phyloP scores from a whole-genome alignment of 371 early-diverging fungal genomes.

The Apophysomyces elegans region DNA sequence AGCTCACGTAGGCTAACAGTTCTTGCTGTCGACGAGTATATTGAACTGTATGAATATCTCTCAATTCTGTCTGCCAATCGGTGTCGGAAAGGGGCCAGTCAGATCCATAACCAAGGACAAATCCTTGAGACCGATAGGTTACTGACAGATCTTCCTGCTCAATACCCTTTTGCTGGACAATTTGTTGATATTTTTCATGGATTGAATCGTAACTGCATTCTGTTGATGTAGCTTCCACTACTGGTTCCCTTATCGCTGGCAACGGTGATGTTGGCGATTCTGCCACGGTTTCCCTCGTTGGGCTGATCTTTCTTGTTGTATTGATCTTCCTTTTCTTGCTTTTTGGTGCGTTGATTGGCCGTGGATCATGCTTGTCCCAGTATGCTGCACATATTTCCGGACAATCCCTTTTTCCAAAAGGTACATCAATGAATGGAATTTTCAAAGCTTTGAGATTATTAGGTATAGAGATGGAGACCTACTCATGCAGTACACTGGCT shows the following conservation, averaged over 20 bases:
- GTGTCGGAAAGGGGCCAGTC: not conserved
- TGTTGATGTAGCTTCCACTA: not conserved
- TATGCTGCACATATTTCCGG: not conserved
- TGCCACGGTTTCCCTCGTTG: too few relatives aligned
- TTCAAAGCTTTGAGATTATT: too few relatives aligned
- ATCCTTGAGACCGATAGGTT: not conserved
- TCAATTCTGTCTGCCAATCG: not conserved
- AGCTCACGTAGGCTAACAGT: not conserved
- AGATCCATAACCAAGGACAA: not conserved
- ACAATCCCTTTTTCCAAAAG: not conserved
- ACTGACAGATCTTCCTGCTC: not conserved
- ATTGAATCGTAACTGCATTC: not conserved
- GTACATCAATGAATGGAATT: not conserved
- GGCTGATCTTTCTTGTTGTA: too few relatives aligned
- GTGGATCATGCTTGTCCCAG: not conserved
- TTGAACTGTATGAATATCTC: not conserved
- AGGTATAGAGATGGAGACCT: not conserved
- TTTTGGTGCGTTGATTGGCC: not conserved
- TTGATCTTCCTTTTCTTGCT: slow-evolving; percentile 1
- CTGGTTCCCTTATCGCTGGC: not conserved
- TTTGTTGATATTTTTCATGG: not conserved
- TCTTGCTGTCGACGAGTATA: not conserved
- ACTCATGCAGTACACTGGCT: not conserved
- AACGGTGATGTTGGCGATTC: too few relatives aligned
- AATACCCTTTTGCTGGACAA: not conserved